Evolutionary conservation across 2,329 filamentous ascomycete species (phyloP), one percentile per base, ranked within the genome.

Genomic region (Trichoderma atroviride): DNA sequence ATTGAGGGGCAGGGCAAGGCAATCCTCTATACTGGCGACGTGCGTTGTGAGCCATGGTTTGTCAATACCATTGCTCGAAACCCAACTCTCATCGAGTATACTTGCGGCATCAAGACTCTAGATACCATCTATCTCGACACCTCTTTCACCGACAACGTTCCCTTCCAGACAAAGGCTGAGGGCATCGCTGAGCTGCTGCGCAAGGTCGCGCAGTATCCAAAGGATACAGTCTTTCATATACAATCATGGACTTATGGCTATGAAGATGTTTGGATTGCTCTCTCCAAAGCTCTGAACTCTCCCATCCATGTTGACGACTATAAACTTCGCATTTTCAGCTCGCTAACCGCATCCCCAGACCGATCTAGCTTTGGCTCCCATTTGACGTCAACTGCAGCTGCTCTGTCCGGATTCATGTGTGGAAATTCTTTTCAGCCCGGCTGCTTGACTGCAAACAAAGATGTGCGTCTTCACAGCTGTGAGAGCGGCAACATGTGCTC

Each of bases 51-150:
- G 75, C 84, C 87, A 5, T 97, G 93, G 92, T 96, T 93, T 85
- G 89, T 97, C 10, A 90, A 92, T 72, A 84, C 88, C 2, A 81
- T 97, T 24, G 82, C 86, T 0, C 87, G 92, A 61, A 91, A 91
- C 72, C 94, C 94, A 0, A 79, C 88, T 22, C 80, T 97, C 24
- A 80, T 96, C 6, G 91, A 94, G 68, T 97, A 95, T 74, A 86
- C 89, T 0, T 81, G 83, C 6, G 88, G 91, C 0, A 77, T 88
- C 29, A 92, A 89, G 74, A 85, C 79, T 0, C 82, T 98, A 1
- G 91, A 97, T 76, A 93, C 87, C 60, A 87, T 98, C 3, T 97
- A 97, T 74, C 86, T 98, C 0, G 95, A 98, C 76, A 97, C 94
- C 0, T 97, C 93, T 0, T 94, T 94, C 67, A 79, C 81, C 1